phyloP scores from a whole-genome alignment of 352 stramenopile genomes.

The Phytophthora sansomeana region DNA sequence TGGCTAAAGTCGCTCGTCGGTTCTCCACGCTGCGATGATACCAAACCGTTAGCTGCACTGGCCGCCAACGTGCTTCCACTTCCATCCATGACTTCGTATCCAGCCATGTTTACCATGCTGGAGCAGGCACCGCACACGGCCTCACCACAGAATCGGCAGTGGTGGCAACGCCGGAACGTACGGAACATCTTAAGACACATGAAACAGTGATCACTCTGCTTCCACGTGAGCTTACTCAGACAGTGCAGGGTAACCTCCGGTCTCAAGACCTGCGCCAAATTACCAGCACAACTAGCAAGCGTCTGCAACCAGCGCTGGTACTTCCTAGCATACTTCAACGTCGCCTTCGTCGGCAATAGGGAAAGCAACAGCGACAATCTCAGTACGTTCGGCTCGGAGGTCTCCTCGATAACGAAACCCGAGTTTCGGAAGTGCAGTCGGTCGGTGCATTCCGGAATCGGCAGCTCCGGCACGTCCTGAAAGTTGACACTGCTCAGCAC shows the following conservation, averaged over 20 bases:
- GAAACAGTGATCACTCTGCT: conserved; percentile 70
- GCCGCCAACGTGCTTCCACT: conserved; percentile 32
- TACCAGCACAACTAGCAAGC: conserved; percentile 45
- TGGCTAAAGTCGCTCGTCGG: conserved; percentile 32
- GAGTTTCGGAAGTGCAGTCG: conserved; percentile 52
- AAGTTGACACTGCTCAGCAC: conserved; percentile 51
- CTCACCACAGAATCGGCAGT: conserved; percentile 80
- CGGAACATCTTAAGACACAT: conserved; percentile 78
- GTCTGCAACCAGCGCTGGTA: conserved; percentile 45
- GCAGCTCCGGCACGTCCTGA: conserved; percentile 45
- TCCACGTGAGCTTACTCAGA: conserved; percentile 58
- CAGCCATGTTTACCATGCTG: conserved; percentile 55
- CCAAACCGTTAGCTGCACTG: conserved; percentile 13
- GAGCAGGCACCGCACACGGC: conserved; percentile 75
- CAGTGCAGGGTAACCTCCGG: conserved; percentile 43
- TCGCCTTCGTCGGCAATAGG: conserved; percentile 52
- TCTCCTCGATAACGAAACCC: conserved; percentile 69
- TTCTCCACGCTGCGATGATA: conserved; percentile 20
- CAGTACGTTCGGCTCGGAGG: conserved; percentile 41
- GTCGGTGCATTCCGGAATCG: conserved; percentile 42
- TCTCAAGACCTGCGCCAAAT: conserved; percentile 34
- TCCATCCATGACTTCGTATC: conserved; percentile 45
- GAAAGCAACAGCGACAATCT: conserved; percentile 54
- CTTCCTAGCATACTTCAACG: conserved; percentile 41
- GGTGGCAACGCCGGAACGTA: conserved; percentile 74